Percentiles rank a stretch among this genome's conserved stretches.
Conservation (phyloP, 768 basidiomycete genomes). For the Amanita rubescens region DNA sequence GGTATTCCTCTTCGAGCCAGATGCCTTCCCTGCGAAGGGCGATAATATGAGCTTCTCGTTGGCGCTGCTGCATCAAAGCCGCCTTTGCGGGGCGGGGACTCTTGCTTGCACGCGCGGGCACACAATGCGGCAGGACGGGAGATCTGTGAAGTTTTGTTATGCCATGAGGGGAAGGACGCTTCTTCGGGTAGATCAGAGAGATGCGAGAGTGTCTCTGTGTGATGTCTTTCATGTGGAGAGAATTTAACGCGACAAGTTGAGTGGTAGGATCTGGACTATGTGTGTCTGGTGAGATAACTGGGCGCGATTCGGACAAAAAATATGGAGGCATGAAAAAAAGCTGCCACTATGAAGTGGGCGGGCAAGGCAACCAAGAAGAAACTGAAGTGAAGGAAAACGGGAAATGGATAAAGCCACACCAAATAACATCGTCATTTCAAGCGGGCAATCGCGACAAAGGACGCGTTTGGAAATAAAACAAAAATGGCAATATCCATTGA, state of each 20-base stretch:
- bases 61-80: conserved; percentile 53
- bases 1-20: conserved; percentile 91
- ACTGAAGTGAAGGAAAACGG: conserved; percentile 3
- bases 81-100: conserved; percentile 63
- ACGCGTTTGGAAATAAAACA: conserved; percentile 10
- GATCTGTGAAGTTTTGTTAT: conserved; percentile 61
- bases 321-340: conserved; percentile 16
- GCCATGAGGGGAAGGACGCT: conserved; percentile 78
- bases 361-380: conserved; percentile 12
- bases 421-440: conserved; percentile 12
- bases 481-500: background rate
- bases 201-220: conserved; percentile 57
- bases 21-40: conserved; percentile 67
- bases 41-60: conserved; percentile 60
- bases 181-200: conserved; percentile 71
- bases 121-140: conserved; percentile 43
- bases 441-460: background rate
- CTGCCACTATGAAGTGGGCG: background rate
- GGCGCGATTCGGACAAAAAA: conserved; percentile 20
- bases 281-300: conserved; percentile 16
- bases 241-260: conserved; percentile 33
- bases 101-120: conserved; percentile 35
- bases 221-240: conserved; percentile 72
- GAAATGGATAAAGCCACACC: background rate
- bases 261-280: conserved; percentile 38